A percentile compares a stretch with the other conserved stretches of the same genome.
Evolutionary conservation across 257 asterid species (phyloP).

Genomic region (Linaria vulgaris): DNA sequence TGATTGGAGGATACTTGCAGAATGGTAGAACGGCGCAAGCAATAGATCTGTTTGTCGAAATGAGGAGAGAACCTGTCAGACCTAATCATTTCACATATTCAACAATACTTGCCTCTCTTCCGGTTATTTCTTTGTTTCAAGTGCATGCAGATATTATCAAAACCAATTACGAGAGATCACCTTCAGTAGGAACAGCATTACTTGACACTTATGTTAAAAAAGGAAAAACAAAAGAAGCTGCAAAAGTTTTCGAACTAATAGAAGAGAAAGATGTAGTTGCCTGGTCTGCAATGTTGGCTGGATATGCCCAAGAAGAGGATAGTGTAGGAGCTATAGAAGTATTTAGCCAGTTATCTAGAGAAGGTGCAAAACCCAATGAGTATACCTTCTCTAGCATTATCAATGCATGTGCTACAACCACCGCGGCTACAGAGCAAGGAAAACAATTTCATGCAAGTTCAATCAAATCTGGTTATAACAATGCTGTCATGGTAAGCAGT

Average conservation of each 20-base stretch:
- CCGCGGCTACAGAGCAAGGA: conserved; percentile 77
- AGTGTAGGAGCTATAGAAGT: conserved; percentile 58
- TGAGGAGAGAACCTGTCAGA: conserved; percentile 61
- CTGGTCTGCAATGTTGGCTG: conserved; percentile 95
- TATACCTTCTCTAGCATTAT: conserved; percentile 81
- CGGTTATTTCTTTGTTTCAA: conserved; percentile 51
- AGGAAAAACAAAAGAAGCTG: conserved; percentile 52
- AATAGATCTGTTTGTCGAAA: conserved; percentile 53
- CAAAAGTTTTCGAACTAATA: conserved; percentile 56
- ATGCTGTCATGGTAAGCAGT: conserved; percentile 72
- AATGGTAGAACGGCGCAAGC: conserved; percentile 55
- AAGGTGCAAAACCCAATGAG: conserved; percentile 73
- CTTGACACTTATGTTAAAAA: conserved; percentile 71
- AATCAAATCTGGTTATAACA: conserved; percentile 57
- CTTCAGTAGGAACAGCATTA: conserved; percentile 84
- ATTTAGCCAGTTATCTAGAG: conserved; percentile 48
- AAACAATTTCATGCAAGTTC: conserved; percentile 77
- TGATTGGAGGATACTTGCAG: conserved; percentile 75
- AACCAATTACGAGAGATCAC: conserved; percentile 56
- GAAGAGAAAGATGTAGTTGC: conserved; percentile 80
- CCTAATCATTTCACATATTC: conserved; percentile 87
- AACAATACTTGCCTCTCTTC: conserved; percentile 62
- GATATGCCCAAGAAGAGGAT: conserved; percentile 69
- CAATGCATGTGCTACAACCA: conserved; percentile 68
- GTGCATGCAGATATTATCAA: conserved; percentile 75